phyloP scores from a whole-genome alignment of 2,329 filamentous ascomycete species.

The Phyllosticta citribraziliensis region DNA sequence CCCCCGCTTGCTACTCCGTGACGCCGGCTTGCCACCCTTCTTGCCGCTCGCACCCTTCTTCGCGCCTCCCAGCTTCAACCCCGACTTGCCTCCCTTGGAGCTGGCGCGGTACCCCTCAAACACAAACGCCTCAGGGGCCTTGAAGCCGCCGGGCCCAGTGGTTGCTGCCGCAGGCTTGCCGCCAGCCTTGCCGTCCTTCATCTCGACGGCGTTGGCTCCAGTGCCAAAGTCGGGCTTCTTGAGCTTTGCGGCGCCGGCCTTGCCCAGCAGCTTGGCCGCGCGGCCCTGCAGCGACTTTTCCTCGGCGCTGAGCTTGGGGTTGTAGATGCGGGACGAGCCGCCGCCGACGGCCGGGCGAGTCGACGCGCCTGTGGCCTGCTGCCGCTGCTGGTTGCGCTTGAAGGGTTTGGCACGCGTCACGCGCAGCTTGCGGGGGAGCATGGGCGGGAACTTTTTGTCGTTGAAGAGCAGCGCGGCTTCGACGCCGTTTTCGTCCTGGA shows the following conservation, averaged over 20 bases:
- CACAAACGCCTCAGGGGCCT: conserved; percentile 60
- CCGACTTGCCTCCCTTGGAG: conserved; percentile 53
- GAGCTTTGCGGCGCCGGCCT: conserved; percentile 48
- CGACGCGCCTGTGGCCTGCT: conserved; percentile 16
- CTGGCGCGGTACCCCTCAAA: conserved; percentile 74
- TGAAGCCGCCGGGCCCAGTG: conserved; percentile 25
- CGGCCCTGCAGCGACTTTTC: conserved; percentile 64
- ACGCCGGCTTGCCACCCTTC: conserved; percentile 26
- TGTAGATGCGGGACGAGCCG: conserved; percentile 43
- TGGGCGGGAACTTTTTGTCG: conserved; percentile 85
- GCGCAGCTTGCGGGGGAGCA: conserved; percentile 80
- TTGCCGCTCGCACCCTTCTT: conserved; percentile 13
- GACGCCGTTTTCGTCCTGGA: conserved; percentile 68
- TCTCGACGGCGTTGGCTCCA: neutral
- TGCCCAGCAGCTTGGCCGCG: conserved; percentile 63
- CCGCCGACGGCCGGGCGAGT: conserved; percentile 15
- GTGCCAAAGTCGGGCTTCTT: neutral
- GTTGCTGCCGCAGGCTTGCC: neutral
- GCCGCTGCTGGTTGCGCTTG: conserved; percentile 29
- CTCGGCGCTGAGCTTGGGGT: conserved; percentile 59
- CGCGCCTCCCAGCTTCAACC: conserved; percentile 41
- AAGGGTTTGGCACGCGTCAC: conserved; percentile 74
- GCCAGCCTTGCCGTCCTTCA: neutral
- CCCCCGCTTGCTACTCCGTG: conserved; percentile 33
- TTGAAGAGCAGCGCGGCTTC: conserved; percentile 83